These are phyloP conservation scores for Mortierella sp. DNA, from an alignment of 371 early-diverging fungal species.

Conservation along the genomic window DNA sequence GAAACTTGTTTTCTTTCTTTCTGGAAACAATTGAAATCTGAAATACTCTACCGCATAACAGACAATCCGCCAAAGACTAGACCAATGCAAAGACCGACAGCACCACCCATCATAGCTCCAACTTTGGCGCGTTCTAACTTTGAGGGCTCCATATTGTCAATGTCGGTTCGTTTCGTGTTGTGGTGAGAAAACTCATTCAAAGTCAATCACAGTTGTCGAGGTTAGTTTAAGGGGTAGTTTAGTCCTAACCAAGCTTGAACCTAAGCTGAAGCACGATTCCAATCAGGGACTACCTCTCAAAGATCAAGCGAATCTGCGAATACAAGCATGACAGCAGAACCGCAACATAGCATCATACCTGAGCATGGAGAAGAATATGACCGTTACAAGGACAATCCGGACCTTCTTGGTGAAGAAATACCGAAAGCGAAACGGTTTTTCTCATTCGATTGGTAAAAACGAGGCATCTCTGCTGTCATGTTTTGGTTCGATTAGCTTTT, in stretches of 20 bases:
- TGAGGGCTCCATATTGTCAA: slow-evolving; percentile 66
- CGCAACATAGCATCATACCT: not conserved
- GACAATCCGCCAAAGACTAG: slow-evolving; percentile 81
- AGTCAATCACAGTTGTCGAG: no score
- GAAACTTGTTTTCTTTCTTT: not conserved
- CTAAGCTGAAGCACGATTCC: no score
- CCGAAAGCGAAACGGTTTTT: slow-evolving; percentile 24
- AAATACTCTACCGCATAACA: slow-evolving; percentile 68
- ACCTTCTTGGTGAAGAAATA: slow-evolving; percentile 27
- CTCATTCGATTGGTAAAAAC: slow-evolving; percentile 40
- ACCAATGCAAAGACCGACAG: slow-evolving; percentile 87
- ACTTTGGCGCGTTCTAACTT: slow-evolving; percentile 81
- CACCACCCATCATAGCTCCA: slow-evolving; percentile 88
- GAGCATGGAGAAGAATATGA: slow-evolving; percentile 21
- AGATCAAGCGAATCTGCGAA: not conserved
- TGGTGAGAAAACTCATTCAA: not conserved
- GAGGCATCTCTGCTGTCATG: not conserved
- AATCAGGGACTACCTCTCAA: not conserved
- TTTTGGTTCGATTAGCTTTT: not conserved
- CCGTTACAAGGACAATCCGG: slow-evolving; percentile 43
- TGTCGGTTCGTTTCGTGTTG: not conserved
- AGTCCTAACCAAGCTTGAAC: no score
- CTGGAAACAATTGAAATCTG: not conserved
- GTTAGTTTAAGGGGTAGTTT: no score
- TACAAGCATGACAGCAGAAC: not conserved